Base-by-base conservation (phyloP, 1,284 basidiomycete genomes). In the Pholiota adiposa region DNA sequence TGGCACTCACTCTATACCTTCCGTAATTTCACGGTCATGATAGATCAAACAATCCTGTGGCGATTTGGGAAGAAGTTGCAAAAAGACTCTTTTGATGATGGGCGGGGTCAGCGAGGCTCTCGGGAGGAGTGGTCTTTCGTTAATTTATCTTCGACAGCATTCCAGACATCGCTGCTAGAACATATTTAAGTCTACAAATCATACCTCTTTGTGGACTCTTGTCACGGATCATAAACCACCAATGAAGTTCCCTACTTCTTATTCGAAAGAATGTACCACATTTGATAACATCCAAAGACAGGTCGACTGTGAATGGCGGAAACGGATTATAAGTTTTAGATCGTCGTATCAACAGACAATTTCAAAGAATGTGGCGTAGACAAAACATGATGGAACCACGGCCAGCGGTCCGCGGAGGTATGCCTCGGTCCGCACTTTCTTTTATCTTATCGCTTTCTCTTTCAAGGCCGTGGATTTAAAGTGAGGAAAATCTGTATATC, bases 41-140 rank as follows among this genome's bases (percentile, higher is more conserved):
- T 11, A 57, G 36, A 16, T 36, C 19, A 16, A 54, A 54, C 31
- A 58, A 60, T 25, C 51, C 57, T 29, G 44, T 54, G 25, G 43
- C 44, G 25, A 59, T 54, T 12, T 48, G 57, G 57, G 57, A 59
- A 40, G 57, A 53, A 29, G 57, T 54, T 38, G 33, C 44, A 25
- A 55, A 25, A 36, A 36, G 38, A 38, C 29, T 56, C 31, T 46
- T 54, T 29, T 54, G 18, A 54, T 29, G 25, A 34, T 12, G 14
- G n/a, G 38, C 36, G 50, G 50, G 19, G 33, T 23, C 51, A 38
- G 51, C n/a, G 18, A n/a, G n/a, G n/a, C 18, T n/a, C n/a, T 51
- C 33, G 14, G 31, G n/a, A 19, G n/a, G 16, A 18, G 14, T 19
- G 18, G 4, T 31, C 11, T 51, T 51, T 25, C 50, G 19, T 38